phyloP scores from a whole-genome alignment of 1,139 yeast genomes.

The Geotrichum bryndzae region DNA sequence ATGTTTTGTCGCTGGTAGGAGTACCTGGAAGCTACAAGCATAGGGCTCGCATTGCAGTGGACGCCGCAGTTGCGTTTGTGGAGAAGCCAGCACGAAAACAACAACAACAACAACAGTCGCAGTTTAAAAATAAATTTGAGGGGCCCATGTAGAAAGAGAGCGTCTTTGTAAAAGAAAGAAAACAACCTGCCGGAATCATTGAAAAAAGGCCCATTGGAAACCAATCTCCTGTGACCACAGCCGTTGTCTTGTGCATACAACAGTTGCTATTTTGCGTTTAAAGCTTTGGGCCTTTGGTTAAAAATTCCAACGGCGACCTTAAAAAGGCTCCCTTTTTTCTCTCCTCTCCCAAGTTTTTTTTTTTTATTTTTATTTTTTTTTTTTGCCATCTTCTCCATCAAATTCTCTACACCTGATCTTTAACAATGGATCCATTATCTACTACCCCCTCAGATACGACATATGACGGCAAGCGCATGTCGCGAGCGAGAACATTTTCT shows the following conservation, averaged over 20 bases:
- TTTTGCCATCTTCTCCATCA: not conserved
- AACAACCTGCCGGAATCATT: too few relatives aligned
- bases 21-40: not conserved
- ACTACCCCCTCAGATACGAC: not conserved
- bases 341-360: not conserved
- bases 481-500: slow-evolving; percentile 17
- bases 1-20: not conserved
- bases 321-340: not conserved
- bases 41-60: not conserved
- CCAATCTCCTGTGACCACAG: not conserved
- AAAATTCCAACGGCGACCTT: not conserved
- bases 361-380: too few relatives aligned
- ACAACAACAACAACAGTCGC: not conserved
- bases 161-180: too few relatives aligned
- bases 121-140: not conserved
- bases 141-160: too few relatives aligned
- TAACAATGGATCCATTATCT: not conserved
- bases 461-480: not conserved
- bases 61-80: not conserved
- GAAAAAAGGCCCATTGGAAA: too few relatives aligned
- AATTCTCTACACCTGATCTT: not conserved
- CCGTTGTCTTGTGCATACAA: not conserved
- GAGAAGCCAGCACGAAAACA: not conserved
- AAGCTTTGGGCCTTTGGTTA: not conserved
- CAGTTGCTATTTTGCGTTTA: not conserved